Evolutionary conservation across 2,329 filamentous ascomycete species (phyloP).

Genomic region (Cryphonectria parasitica): DNA sequence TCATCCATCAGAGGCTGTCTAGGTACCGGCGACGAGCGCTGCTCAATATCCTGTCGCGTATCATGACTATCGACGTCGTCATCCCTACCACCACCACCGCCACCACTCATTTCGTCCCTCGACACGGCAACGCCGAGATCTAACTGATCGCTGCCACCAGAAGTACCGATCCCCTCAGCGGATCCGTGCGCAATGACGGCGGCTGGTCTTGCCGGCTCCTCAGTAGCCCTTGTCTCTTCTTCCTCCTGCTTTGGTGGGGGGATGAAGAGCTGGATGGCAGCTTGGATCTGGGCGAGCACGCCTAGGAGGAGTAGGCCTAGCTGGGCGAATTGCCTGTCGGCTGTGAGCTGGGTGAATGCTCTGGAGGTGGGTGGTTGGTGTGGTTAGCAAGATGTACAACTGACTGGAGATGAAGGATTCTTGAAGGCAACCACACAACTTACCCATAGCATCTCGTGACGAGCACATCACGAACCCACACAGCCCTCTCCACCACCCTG

Average conservation of each 20-base stretch:
- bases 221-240: not conserved
- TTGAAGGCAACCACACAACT: slow-evolving; percentile 32
- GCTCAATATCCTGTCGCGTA: not conserved
- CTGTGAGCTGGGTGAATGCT: slow-evolving; percentile 70
- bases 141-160: not conserved
- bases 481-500: slow-evolving; percentile 35
- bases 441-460: slow-evolving; percentile 50
- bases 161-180: not conserved
- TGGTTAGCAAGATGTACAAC: not conserved
- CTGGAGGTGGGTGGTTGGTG: slow-evolving; percentile 38
- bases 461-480: slow-evolving; percentile 46
- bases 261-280: slow-evolving; percentile 45
- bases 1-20: slow-evolving; percentile 4
- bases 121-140: slow-evolving; percentile 35
- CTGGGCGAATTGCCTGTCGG: slow-evolving; percentile 73
- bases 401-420: not conserved
- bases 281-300: slow-evolving; percentile 62
- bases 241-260: slow-evolving; percentile 30
- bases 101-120: slow-evolving; percentile 31
- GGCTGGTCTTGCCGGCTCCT: not conserved
- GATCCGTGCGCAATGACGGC: no score
- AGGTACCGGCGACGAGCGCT: not conserved
- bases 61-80: slow-evolving; percentile 2
- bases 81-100: not conserved
- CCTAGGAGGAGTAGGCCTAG: slow-evolving; percentile 72